Evolutionary conservation across 768 basidiomycete genomes (phyloP), one percentile per base, ranked within the genome.

Genomic region (Naganishia onofrii): DNA sequence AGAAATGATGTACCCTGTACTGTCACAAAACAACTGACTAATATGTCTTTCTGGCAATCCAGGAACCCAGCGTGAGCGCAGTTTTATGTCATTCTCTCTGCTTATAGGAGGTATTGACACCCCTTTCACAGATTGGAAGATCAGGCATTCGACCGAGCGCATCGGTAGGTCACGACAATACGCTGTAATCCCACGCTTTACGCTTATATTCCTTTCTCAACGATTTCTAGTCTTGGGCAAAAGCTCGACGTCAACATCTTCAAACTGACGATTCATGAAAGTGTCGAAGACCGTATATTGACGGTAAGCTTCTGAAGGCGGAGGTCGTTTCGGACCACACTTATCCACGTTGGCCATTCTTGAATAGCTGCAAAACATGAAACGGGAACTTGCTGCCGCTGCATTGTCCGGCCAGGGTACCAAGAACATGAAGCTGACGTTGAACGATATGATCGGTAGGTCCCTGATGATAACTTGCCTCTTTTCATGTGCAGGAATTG

Each of bases 391-490:
- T 0, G 87, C 94, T 1, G 84, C 84, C 29, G 92, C 93, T 0
- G 92, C 93, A 0, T 81, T 97, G 69, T 89, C 90, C 36, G 95
- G 95, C 10, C 88, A 92, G 82, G 92, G 90, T 81, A 84, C 91
- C 77, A 90, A 92, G 86, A 87, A 88, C 75, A 88, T 88, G 72
- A 81, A 81, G 66, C 87, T 98, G 26, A 88, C 89, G 12, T 83
- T 93, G 82, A 88, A 93, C 29, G 94, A 97, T 70, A 84, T 97
- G 72, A 85, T 94, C 81, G 89, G 79, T 80, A 58, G 67, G 77
- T 74, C 36, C n/a, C 15, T 8, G n/a, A 6, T 9, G 4, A 10
- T 31, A 9, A 9, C 3, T n/a, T 6, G 10, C 21, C 4, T 31
- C 15, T 13, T n/a, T 58, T 21, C 23, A 2, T 17, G n/a, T n/a